Percentiles rank a stretch among this genome's conserved stretches.
Evolutionary conservation across 1,284 basidiomycete species (phyloP).

Genomic region (Fomitopsis betulina): DNA sequence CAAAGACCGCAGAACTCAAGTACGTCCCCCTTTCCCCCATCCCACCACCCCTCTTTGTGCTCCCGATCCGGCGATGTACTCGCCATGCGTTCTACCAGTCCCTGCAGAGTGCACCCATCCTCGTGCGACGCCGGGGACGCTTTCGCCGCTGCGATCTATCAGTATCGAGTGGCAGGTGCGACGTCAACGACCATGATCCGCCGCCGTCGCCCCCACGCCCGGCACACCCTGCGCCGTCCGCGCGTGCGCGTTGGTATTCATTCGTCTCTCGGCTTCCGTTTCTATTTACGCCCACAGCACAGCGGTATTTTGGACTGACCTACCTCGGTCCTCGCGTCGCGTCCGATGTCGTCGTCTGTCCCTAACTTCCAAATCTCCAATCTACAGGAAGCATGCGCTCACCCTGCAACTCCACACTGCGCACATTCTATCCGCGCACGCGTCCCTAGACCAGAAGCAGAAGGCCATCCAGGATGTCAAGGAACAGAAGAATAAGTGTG

Average conservation of each 20-base stretch:
- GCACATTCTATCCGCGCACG: constrained; percentile 78
- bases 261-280: neutral
- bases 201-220: neutral
- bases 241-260: neutral
- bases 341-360: neutral
- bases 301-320: neutral
- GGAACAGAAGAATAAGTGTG: constrained; percentile 75
- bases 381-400: constrained; percentile 68
- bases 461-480: constrained; percentile 73
- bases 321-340: neutral
- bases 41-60: neutral
- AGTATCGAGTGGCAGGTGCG: neutral
- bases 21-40: constrained; percentile 31
- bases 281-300: neutral
- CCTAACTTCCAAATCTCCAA: neutral
- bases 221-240: neutral
- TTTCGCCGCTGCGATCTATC: neutral
- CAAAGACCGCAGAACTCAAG: constrained; percentile 81
- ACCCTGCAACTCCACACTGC: constrained; percentile 78
- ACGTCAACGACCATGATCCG: neutral
- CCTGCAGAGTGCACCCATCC: neutral
- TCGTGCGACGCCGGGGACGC: neutral
- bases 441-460: constrained; percentile 67
- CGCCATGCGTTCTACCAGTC: neutral
- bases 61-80: neutral